These are phyloP conservation scores for Cyclotella distinguenda DNA, from an alignment of 108 stramenopile genomes.

Conservation along the genomic window DNA sequence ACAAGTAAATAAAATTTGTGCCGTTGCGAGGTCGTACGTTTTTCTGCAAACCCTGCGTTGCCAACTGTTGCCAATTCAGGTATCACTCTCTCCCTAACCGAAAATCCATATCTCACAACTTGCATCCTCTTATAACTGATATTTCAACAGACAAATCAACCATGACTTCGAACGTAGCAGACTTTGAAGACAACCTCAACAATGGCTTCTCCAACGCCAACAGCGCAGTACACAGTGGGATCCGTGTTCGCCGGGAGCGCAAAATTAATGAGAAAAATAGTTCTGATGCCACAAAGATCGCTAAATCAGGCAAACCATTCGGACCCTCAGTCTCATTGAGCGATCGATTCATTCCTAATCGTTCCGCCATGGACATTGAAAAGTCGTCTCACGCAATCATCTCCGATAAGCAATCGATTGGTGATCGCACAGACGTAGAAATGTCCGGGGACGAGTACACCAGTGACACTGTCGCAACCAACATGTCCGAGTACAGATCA, in stretches of 20 bases:
- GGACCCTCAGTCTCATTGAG: conserved; percentile 14
- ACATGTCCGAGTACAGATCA: conserved; percentile 55
- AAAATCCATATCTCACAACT: no score
- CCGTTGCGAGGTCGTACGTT: no score
- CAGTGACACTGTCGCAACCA: conserved; percentile 49
- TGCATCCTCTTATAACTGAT: no score
- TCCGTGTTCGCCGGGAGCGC: conserved; percentile 85
- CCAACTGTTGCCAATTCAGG: no score
- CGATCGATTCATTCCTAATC: conserved; percentile 89
- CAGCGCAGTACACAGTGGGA: conserved; percentile 65
- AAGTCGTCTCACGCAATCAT: conserved; percentile 69
- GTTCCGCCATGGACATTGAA: conserved; percentile 76
- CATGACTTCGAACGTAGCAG: conserved; percentile 81
- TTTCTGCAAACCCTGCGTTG: no score
- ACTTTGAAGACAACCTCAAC: conserved; percentile 79
- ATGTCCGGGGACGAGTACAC: conserved; percentile 74
- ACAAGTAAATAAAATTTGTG: no score
- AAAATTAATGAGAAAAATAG: conserved; percentile 44
- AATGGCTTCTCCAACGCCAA: conserved; percentile 88
- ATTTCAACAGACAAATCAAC: not conserved
- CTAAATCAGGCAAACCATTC: conserved; percentile 35
- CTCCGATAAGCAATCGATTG: conserved; percentile 40
- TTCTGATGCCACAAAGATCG: no score
- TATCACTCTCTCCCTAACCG: no score
- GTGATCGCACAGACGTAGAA: conserved; percentile 73